Evolutionary conservation across 2,329 filamentous ascomycete species (phyloP).

Genomic region (Alternaria consortialis): DNA sequence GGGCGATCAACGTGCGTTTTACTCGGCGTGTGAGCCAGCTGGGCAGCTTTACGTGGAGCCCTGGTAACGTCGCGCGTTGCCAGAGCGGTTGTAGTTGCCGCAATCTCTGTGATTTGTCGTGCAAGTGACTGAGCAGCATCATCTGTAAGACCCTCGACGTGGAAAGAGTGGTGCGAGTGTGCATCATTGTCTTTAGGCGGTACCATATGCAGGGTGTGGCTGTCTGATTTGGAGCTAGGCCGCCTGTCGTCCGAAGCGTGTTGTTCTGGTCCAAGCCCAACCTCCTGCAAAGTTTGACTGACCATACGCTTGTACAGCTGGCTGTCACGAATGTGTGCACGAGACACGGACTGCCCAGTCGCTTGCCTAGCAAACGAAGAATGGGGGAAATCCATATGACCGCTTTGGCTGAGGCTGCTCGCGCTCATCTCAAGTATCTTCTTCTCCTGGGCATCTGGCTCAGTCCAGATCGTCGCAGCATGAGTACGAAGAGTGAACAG

Average conservation of each 20-base stretch:
- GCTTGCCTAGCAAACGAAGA: conserved; percentile 41
- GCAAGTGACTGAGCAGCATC: conserved; percentile 83
- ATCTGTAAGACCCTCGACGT: conserved; percentile 74
- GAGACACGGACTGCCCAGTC: conserved; percentile 41
- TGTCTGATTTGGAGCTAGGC: conserved; percentile 33
- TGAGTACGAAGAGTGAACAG: conserved; percentile 97
- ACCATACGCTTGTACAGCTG: conserved; percentile 93
- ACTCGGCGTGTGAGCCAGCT: conserved; percentile 48
- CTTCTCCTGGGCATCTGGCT: conserved; percentile 62
- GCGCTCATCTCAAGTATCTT: conserved; percentile 52
- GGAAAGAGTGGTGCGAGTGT: conserved; percentile 56
- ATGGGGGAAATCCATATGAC: conserved; percentile 41
- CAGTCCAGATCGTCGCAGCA: conserved; percentile 96
- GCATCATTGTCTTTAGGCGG: conserved; percentile 48
- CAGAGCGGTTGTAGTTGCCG: conserved; percentile 87
- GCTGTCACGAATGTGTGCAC: conserved; percentile 79
- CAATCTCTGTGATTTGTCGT: conserved; percentile 91
- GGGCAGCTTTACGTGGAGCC: conserved; percentile 61
- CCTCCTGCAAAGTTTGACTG: conserved; percentile 86
- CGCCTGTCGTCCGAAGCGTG: conserved; percentile 54
- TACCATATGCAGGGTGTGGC: conserved; percentile 46
- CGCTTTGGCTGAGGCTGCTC: conserved; percentile 46
- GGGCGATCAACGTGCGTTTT: conserved; percentile 52
- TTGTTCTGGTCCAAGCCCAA: conserved; percentile 70
- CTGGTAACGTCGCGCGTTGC: conserved; percentile 79